A percentile compares a stretch with the other conserved stretches of the same genome.
Evolutionary conservation across 2,329 filamentous ascomycete species (phyloP).

Genomic region (Aspergillus amoenus): DNA sequence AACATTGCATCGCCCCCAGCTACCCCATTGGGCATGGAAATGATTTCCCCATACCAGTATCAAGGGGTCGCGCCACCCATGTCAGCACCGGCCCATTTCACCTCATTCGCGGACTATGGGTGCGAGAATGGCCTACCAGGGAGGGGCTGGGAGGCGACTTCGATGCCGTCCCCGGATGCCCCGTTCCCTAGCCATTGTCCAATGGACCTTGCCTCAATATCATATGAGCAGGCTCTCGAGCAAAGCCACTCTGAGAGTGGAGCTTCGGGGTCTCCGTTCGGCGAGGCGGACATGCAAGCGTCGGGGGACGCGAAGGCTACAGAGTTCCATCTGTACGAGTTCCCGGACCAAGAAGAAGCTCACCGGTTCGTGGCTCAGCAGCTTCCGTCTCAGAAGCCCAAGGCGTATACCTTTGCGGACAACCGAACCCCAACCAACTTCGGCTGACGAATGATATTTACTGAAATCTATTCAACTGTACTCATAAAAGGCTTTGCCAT

Average conservation of each 20-base stretch:
- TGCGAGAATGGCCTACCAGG: conserved; percentile 40
- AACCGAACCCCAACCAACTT: conserved; percentile 44
- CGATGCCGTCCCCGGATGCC: conserved; percentile 43
- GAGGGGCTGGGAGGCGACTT: conserved; percentile 42
- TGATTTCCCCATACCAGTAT: conserved; percentile 40
- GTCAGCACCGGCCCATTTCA: conserved; percentile 45
- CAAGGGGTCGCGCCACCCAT: conserved; percentile 39
- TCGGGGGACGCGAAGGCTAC: conserved; percentile 34
- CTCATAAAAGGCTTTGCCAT: conserved; percentile 9
- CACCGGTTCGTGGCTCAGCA: conserved; percentile 45
- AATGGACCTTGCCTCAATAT: conserved; percentile 39
- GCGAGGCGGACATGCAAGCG: conserved; percentile 29
- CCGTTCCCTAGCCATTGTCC: conserved; percentile 35
- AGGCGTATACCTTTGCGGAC: conserved; percentile 44
- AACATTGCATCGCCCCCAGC: conserved; percentile 45
- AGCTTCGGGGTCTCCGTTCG: conserved; percentile 34
- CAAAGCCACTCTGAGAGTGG: conserved; percentile 28
- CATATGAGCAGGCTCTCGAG: conserved; percentile 37
- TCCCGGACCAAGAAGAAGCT: conserved; percentile 44
- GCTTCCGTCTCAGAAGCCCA: conserved; percentile 40
- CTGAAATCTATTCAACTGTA: not conserved
- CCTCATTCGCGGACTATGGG: conserved; percentile 43
- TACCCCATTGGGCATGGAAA: conserved; percentile 41
- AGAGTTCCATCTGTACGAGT: conserved; percentile 47
- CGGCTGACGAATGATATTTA: not conserved